Conservation (phyloP, 345 rosid genomes). For the Theobroma cacao region DNA sequence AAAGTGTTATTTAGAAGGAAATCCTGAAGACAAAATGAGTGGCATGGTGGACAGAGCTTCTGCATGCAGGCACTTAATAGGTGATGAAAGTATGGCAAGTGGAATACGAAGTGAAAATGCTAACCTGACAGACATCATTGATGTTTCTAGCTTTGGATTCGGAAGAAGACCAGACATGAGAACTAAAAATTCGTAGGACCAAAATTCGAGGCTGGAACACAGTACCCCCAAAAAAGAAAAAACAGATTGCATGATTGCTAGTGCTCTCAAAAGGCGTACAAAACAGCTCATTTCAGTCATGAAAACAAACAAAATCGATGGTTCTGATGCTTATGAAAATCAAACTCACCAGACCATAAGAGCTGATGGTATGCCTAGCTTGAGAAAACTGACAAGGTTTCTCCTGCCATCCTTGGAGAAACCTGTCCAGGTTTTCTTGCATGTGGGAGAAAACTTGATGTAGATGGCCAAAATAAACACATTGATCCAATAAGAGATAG, state of each 20-base stretch:
- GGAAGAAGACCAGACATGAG: constrained; percentile 36
- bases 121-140: constrained; percentile 42
- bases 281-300: background rate
- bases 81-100: background rate
- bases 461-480: constrained; percentile 30
- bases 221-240: background rate
- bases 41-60: background rate
- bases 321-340: background rate
- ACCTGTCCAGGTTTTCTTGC: constrained; percentile 35
- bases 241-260: background rate
- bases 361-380: constrained; percentile 33
- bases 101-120: background rate
- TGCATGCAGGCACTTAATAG: background rate
- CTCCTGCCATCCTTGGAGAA: constrained; percentile 24
- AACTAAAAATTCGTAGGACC: constrained; percentile 35
- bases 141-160: constrained; percentile 37
- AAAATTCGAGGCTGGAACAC: constrained; percentile 33
- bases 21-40: background rate
- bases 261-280: background rate
- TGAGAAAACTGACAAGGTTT: constrained; percentile 25
- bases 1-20: background rate
- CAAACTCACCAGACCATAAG: constrained; percentile 36
- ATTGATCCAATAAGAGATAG: constrained; percentile 37
- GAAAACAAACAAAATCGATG: background rate
- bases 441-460: constrained; percentile 29